These are phyloP conservation scores for Lachnellula occidentalis DNA, from an alignment of 2,329 filamentous ascomycete genomes.

Conservation along the genomic window DNA sequence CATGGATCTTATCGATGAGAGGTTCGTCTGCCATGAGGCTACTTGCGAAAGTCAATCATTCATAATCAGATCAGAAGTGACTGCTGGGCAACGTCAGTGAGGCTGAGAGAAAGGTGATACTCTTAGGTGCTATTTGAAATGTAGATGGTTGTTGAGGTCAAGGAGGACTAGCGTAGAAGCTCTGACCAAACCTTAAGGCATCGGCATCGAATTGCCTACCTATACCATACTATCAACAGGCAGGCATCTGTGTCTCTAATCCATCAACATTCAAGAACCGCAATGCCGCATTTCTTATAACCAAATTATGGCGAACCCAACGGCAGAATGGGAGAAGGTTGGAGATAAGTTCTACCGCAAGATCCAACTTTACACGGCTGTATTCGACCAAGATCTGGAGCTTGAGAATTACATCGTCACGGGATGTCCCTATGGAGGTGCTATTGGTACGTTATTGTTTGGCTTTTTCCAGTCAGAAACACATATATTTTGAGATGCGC, in stretches of 20 bases:
- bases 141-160: background rate
- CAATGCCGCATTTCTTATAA: conserved; percentile 14
- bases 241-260: background rate
- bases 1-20: conserved; percentile 65
- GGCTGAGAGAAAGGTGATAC: too few species aligned
- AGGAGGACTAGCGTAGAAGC: conserved; percentile 23
- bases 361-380: conserved; percentile 82
- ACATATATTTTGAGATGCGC: background rate
- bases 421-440: conserved; percentile 88
- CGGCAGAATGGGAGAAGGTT: conserved; percentile 86
- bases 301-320: conserved; percentile 30
- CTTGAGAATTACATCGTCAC: conserved; percentile 90
- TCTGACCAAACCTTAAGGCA: conserved; percentile 26
- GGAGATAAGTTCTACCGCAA: conserved; percentile 95
- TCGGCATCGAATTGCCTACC: background rate
- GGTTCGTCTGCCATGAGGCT: conserved; percentile 54
- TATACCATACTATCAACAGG: background rate
- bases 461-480: background rate
- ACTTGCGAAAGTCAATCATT: conserved; percentile 9
- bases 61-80: conserved; percentile 9
- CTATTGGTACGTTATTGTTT: conserved; percentile 62
- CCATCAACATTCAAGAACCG: background rate
- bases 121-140: background rate
- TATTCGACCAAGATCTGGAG: conserved; percentile 91
- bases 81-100: too few species aligned